These are phyloP conservation scores for Miscanthus sacchariflorus DNA, from an alignment of 202 grass and related monocot genomes.

Conservation along the genomic window DNA sequence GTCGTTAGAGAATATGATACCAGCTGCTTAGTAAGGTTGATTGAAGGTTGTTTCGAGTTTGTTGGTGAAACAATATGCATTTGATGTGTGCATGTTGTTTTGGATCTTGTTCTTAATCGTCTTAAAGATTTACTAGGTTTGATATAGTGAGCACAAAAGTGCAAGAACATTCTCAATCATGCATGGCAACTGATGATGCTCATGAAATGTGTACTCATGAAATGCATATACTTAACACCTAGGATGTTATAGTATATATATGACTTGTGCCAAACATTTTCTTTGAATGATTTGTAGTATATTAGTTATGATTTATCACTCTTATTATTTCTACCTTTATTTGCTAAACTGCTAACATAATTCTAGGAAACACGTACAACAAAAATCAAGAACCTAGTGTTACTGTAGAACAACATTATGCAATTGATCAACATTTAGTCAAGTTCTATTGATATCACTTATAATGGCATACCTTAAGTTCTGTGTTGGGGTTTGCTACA, in stretches of 20 bases:
- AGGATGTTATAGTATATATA: neutral
- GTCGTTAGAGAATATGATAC: too few relatives aligned
- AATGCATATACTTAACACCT: neutral
- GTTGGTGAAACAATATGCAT: neutral
- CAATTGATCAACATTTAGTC: neutral
- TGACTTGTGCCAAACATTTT: neutral
- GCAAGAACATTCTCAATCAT: neutral
- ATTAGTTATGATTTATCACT: neutral
- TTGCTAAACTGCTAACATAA: neutral
- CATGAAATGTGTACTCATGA: neutral
- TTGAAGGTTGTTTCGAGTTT: too few relatives aligned
- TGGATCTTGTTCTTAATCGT: neutral
- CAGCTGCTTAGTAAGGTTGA: too few relatives aligned
- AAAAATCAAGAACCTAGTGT: neutral
- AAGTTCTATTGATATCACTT: neutral
- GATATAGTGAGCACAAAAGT: neutral
- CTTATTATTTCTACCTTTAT: neutral
- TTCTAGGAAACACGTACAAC: neutral
- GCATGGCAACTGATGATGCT: neutral
- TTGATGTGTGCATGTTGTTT: neutral
- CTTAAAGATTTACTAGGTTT: neutral
- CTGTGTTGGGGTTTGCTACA: conserved; percentile 49
- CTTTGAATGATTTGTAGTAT: neutral
- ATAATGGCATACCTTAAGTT: conserved; percentile 60
- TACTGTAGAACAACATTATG: neutral